Evolutionary conservation across 164 flowering plant species (phyloP).

Genomic region (Chimonanthus salicifolius): DNA sequence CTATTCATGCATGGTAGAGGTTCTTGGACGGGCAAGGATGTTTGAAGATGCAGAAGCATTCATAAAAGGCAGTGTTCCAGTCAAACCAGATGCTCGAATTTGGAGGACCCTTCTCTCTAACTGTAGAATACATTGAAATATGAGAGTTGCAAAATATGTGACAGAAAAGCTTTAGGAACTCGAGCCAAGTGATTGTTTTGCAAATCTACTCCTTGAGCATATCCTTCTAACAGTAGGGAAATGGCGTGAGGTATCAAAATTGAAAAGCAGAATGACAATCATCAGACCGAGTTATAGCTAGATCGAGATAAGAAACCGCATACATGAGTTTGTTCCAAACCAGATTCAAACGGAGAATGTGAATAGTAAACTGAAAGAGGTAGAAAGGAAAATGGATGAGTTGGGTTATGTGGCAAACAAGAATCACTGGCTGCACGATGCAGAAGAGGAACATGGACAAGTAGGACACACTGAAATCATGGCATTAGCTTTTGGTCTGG

Average conservation of each 20-base stretch:
- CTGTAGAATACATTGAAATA: conserved; percentile 25
- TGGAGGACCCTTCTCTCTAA: conserved; percentile 34
- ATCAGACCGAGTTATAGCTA: conserved; percentile 21
- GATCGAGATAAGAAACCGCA: conserved; percentile 23
- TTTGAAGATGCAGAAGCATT: too few species aligned
- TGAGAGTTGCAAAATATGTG: conserved; percentile 24
- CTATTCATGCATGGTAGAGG: too few species aligned
- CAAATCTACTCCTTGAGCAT: conserved; percentile 24
- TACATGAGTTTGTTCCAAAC: conserved; percentile 21
- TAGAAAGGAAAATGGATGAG: conserved; percentile 27
- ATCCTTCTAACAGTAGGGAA: conserved; percentile 26
- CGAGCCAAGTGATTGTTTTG: conserved; percentile 23
- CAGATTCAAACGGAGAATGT: conserved; percentile 16
- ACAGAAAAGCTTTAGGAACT: conserved; percentile 27
- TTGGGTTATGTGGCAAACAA: conserved; percentile 27
- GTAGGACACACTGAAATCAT: conserved; percentile 31
- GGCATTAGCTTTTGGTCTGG: conserved; percentile 33
- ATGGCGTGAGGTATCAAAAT: conserved; percentile 30
- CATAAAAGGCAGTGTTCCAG: too few species aligned
- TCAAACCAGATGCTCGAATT: conserved; percentile 16
- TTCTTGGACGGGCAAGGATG: too few species aligned
- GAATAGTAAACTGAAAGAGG: conserved; percentile 17
- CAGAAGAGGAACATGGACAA: conserved; percentile 29
- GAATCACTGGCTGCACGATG: conserved; percentile 29
- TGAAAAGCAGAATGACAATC: conserved; percentile 10